These are phyloP conservation scores for Stagonosporopsis cucurbitacearum DNA, from an alignment of 2,329 filamentous ascomycete species.

Conservation along the genomic window DNA sequence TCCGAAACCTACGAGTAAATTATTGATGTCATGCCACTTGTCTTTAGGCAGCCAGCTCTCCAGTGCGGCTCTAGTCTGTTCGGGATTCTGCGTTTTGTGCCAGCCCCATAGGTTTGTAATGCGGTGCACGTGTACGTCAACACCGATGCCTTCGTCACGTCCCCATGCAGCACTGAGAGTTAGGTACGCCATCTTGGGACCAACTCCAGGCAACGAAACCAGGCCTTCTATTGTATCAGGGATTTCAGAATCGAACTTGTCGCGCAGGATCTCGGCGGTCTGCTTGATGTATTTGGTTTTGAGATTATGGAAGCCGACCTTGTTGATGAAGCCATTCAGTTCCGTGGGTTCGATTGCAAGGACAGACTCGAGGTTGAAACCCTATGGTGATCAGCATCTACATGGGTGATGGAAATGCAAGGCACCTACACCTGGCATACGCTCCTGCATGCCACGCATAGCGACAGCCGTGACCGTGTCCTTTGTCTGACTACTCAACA, in stretches of 20 bases:
- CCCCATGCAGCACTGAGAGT: slow-evolving; percentile 81
- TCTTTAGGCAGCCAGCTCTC: slow-evolving; percentile 84
- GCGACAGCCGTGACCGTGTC: slow-evolving; percentile 87
- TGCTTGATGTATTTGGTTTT: slow-evolving; percentile 86
- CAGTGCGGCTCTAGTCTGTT: slow-evolving; percentile 77
- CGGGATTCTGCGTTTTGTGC: slow-evolving; percentile 80
- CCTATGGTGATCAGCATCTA: slow-evolving; percentile 28
- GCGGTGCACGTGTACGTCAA: slow-evolving; percentile 93
- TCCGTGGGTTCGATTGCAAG: slow-evolving; percentile 70
- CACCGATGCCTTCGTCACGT: slow-evolving; percentile 78
- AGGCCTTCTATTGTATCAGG: slow-evolving; percentile 78
- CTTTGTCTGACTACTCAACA: slow-evolving; percentile 93
- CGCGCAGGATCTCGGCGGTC: slow-evolving; percentile 73
- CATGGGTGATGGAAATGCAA: neutral
- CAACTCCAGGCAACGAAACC: slow-evolving; percentile 81
- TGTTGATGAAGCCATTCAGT: slow-evolving; percentile 77
- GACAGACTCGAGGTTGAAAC: slow-evolving; percentile 77
- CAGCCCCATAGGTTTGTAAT: slow-evolving; percentile 95
- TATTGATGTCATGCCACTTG: slow-evolving; percentile 91
- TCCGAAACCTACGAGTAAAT: slow-evolving; percentile 84
- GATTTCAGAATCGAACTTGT: slow-evolving; percentile 76
- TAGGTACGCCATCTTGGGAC: slow-evolving; percentile 93
- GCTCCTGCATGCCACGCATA: slow-evolving; percentile 78
- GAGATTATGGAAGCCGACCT: slow-evolving; percentile 93
- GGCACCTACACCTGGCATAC: slow-evolving; percentile 62